phyloP scores from a whole-genome alignment of 228 moss, liverwort and hornwort genomes.

The Sphagnum magellanicum region DNA sequence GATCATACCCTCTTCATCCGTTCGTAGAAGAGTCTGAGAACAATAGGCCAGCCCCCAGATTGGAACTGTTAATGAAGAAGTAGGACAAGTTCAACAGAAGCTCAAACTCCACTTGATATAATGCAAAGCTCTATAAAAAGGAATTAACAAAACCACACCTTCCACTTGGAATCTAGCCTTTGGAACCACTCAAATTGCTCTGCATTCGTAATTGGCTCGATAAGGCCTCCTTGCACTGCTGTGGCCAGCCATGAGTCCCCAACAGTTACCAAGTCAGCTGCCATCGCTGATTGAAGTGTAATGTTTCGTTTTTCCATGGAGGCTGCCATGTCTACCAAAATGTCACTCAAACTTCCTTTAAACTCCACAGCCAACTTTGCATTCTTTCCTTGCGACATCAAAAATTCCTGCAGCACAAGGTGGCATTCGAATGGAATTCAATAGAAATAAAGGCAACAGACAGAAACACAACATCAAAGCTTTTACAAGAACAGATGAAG shows the following conservation, averaged over 20 bases:
- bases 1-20: conserved; percentile 55
- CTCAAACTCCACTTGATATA: no score
- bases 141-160: conserved; percentile 45
- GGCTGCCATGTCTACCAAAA: conserved; percentile 67
- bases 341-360: conserved; percentile 61
- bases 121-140: no score
- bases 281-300: conserved; percentile 68
- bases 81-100: no score
- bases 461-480: no score
- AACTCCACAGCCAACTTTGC: conserved; percentile 79
- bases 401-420: conserved; percentile 79
- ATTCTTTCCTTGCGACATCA: conserved; percentile 76
- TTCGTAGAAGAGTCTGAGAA: conserved; percentile 61
- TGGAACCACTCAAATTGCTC: conserved; percentile 91
- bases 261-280: conserved; percentile 91
- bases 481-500: no score
- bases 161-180: conserved; percentile 79
- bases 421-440: no score
- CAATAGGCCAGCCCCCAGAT: background rate
- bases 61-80: no score
- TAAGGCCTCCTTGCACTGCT: conserved; percentile 72
- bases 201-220: conserved; percentile 71
- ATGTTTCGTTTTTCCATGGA: conserved; percentile 49
- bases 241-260: conserved; percentile 93
- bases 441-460: no score